These are phyloP conservation scores for Syzygium grande DNA, from an alignment of 345 rosid species.

Conservation along the genomic window DNA sequence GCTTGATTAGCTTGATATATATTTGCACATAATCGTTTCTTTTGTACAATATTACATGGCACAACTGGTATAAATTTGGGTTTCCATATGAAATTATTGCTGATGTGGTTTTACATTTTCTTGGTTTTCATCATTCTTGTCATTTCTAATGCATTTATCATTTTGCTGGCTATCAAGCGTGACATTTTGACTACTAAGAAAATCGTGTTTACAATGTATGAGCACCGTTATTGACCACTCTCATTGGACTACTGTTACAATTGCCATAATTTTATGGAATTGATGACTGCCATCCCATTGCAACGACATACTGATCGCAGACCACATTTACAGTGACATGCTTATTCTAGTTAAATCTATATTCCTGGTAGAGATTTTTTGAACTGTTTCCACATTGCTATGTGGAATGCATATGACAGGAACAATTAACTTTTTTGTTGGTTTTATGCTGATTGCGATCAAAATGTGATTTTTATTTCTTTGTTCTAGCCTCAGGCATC, in stretches of 20 bases:
- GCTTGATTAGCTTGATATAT: background rate
- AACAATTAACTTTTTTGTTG: background rate
- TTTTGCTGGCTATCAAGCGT: background rate
- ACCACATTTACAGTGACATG: background rate
- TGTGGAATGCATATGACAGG: background rate
- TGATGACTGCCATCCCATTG: background rate
- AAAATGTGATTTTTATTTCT: background rate
- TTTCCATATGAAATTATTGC: background rate
- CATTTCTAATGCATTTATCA: background rate
- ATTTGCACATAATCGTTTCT: background rate
- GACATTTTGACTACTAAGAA: background rate
- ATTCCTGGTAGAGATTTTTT: background rate
- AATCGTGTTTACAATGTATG: background rate
- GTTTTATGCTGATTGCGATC: background rate
- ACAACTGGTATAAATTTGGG: background rate
- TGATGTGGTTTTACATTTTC: background rate
- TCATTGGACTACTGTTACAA: background rate
- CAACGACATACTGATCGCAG: background rate
- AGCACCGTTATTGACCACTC: background rate
- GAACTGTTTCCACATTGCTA: background rate
- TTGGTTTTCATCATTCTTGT: background rate
- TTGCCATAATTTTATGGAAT: background rate
- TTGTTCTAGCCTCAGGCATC: conserved; percentile 34
- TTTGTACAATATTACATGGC: background rate
- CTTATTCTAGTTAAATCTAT: background rate